Percentiles rank a stretch among this genome's conserved stretches.
phyloP scores from a whole-genome alignment of 768 basidiomycete species.

The Terana coerulea region DNA sequence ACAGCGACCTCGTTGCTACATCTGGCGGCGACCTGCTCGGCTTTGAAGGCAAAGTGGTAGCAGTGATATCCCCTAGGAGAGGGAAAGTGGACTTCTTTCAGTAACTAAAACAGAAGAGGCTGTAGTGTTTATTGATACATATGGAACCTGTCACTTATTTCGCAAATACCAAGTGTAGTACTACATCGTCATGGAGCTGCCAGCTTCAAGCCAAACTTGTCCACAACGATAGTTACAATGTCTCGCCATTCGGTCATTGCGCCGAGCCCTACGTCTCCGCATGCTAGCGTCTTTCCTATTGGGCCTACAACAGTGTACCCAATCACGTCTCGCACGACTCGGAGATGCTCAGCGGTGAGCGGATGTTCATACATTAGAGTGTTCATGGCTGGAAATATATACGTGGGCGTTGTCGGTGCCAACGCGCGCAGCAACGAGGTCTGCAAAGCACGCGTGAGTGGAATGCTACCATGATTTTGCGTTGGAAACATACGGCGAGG shows the following conservation, averaged over 20 bases:
- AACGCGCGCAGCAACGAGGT: conserved; percentile 83
- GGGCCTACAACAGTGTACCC: conserved; percentile 83
- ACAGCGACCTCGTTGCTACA: conserved; percentile 29
- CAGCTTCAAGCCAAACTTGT: conserved; percentile 37
- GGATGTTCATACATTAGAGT: conserved; percentile 97
- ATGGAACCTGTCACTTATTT: neutral
- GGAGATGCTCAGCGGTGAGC: conserved; percentile 80
- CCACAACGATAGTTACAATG: conserved; percentile 71
- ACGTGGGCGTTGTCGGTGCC: conserved; percentile 79
- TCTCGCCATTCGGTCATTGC: conserved; percentile 98
- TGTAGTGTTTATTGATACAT: neutral
- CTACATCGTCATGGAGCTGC: too few relatives aligned
- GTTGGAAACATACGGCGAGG: conserved; percentile 54
- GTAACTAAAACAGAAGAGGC: neutral
- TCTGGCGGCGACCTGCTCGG: conserved; percentile 32
- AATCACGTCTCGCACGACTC: conserved; percentile 68
- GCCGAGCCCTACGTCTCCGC: conserved; percentile 91
- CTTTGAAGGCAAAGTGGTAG: conserved; percentile 34
- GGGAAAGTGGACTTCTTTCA: conserved; percentile 25
- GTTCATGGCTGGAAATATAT: conserved; percentile 97
- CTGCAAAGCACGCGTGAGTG: conserved; percentile 28
- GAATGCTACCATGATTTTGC: neutral
- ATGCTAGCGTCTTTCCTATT: conserved; percentile 83
- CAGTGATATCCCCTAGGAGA: conserved; percentile 30
- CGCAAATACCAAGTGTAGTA: neutral